These are phyloP conservation scores for Eucalyptus regnans DNA, from an alignment of 345 rosid genomes.

Conservation along the genomic window DNA sequence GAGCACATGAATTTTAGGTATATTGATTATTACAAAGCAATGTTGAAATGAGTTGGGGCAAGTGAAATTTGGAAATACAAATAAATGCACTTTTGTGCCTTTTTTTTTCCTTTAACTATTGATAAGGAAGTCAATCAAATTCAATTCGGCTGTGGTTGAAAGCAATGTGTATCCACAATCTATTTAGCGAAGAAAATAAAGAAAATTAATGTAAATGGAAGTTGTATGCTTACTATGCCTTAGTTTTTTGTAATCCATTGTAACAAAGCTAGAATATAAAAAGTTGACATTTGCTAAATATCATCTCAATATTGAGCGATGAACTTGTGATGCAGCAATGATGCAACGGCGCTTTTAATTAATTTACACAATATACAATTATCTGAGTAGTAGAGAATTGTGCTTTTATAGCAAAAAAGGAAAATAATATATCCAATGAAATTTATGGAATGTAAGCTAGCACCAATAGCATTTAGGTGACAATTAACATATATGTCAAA, in stretches of 20 bases:
- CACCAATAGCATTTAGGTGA: neutral
- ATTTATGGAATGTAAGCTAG: neutral
- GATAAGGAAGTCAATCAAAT: neutral
- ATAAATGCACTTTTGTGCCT: neutral
- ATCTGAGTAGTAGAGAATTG: neutral
- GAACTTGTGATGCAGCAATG: neutral
- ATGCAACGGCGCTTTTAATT: neutral
- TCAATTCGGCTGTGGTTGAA: neutral
- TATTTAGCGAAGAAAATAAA: neutral
- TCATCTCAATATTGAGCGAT: neutral
- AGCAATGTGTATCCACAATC: neutral
- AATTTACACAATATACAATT: neutral
- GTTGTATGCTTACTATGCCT: neutral
- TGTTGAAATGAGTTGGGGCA: neutral
- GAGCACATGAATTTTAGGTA: neutral
- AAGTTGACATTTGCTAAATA: neutral
- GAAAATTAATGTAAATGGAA: neutral
- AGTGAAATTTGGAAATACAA: neutral
- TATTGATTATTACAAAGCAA: neutral
- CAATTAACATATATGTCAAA: neutral
- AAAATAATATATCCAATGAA: neutral
- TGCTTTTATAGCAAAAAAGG: neutral
- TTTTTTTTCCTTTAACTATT: neutral
- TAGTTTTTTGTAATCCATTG: neutral
- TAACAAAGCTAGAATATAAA: neutral